Evolutionary conservation across 148 eudicot species (phyloP).

Genomic region (Chenopodium album): DNA sequence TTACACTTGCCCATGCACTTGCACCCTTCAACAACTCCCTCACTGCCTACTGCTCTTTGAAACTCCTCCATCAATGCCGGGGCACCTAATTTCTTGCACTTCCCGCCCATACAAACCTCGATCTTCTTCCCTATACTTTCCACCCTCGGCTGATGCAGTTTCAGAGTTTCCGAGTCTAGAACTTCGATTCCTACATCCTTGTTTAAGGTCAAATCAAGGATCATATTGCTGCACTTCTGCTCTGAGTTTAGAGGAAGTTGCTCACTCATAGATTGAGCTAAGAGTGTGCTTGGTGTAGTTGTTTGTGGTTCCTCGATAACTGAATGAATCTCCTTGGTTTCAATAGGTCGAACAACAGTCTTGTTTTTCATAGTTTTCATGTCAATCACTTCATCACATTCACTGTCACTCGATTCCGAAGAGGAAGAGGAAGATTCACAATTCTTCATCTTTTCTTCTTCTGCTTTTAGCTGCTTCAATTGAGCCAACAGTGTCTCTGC

Average conservation of each 20-base stretch:
- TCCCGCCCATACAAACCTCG: slow-evolving; percentile 94
- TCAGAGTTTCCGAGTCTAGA: not conserved
- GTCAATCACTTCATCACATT: slow-evolving; percentile 57
- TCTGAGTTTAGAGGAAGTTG: slow-evolving; percentile 1
- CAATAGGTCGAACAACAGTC: slow-evolving; percentile 11
- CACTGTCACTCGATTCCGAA: slow-evolving; percentile 75
- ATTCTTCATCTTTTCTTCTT: slow-evolving; percentile 43
- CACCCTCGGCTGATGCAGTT: not conserved
- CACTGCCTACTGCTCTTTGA: slow-evolving; percentile 46
- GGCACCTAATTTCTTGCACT: slow-evolving; percentile 78
- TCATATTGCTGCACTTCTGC: slow-evolving; percentile 24
- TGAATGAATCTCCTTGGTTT: not conserved
- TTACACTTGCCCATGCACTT: slow-evolving; percentile 95
- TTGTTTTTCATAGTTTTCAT: slow-evolving; percentile 37
- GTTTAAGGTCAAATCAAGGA: slow-evolving; percentile 28
- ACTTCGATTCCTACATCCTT: slow-evolving; percentile 17
- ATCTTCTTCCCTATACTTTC: slow-evolving; percentile 35
- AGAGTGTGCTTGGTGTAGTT: not conserved
- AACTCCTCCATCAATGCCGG: slow-evolving; percentile 56
- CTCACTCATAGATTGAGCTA: not conserved
- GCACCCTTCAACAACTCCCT: slow-evolving; percentile 63
- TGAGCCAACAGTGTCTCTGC: slow-evolving; percentile 46
- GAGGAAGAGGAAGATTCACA: slow-evolving; percentile 62
- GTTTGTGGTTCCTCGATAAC: not conserved
- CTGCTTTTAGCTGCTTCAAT: slow-evolving; percentile 41